phyloP scores from a whole-genome alignment of 768 basidiomycete species.

The Auricularia cornea region DNA sequence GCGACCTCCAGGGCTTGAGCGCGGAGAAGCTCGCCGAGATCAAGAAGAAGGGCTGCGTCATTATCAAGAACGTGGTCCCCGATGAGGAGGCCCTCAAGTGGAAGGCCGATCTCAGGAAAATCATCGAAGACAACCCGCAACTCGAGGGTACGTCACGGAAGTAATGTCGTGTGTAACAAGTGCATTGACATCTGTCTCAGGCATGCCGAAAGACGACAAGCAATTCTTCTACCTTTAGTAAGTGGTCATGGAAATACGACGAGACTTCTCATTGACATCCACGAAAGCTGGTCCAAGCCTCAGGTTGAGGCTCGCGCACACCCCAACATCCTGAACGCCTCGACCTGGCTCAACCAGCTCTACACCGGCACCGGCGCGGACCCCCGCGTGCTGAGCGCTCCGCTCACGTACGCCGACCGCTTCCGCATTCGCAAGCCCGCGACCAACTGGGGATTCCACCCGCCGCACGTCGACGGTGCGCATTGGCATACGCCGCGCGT shows the following conservation, averaged over 20 bases:
- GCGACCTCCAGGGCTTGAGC: constrained; percentile 40
- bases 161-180: neutral
- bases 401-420: constrained; percentile 59
- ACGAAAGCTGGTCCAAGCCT: constrained; percentile 36
- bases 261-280: constrained; percentile 8
- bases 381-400: neutral
- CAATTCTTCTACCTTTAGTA: constrained; percentile 72
- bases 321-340: constrained; percentile 51
- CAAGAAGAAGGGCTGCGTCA: constrained; percentile 47
- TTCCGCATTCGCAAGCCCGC: constrained; percentile 62
- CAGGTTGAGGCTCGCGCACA: constrained; percentile 66
- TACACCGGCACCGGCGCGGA: constrained; percentile 33
- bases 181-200: constrained; percentile 23
- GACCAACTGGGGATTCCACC: constrained; percentile 42
- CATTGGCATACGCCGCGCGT: neutral
- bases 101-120: constrained; percentile 49
- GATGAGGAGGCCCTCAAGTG: constrained; percentile 47
- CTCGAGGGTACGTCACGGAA: constrained; percentile 35
- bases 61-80: constrained; percentile 54
- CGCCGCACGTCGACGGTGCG: constrained; percentile 44
- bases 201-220: constrained; percentile 47
- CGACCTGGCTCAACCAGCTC: constrained; percentile 56
- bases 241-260: constrained; percentile 17
- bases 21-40: constrained; percentile 40
- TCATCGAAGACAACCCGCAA: constrained; percentile 47